Evolutionary conservation across 139 green algal species (phyloP), one percentile per base, ranked within the genome.

Genomic region (Parachlorella kessleri): DNA sequence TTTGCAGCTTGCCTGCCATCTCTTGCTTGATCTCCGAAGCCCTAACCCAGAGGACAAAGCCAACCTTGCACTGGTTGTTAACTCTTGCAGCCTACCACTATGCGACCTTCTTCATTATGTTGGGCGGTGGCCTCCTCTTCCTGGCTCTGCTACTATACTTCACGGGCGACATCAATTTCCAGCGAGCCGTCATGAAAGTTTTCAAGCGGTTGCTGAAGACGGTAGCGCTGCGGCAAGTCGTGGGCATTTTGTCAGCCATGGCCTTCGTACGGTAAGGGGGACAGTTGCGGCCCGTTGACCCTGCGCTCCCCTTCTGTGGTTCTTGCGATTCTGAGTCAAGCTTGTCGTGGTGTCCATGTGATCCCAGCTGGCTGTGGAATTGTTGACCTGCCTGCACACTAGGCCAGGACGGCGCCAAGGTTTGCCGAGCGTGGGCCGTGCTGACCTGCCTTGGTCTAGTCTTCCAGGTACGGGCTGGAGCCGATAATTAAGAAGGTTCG

Each of bases 221-320:
- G n/a, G 87, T 91, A 4, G 92, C 92, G 4, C 85, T 96, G 72
- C 79, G 88, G 53, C 91, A 95, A 81, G 42, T 88, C 32, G 65
- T 70, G 26, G 80, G 74, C 30, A 88, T 88, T 76, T 54, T 88
- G 64, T 55, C 66, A 1, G 84, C 84, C 38, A 87, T 88, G 66
- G 70, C 66, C 24, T 88, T 88, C 63, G 76, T 88, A 64, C 81
- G 84, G 54, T 87, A 79, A 72, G 75, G 10, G 6, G 32, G 21
- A 28, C 48, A 59, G 21, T 59, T 59, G 48, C 48, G 14, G 48
- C 48, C 48, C 21, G 48, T 59, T 14, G 21, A n/a, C n/a, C n/a
- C n/a, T 18, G 48, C 48, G 14, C 48, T 28, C 48, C 21, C 14
- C 48, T 59, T 14, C 48, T 59, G 21, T 59, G 21, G 14, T 14